Conservation (phyloP, 2,329 filamentous ascomycete species). For the Fusarium sterilihyphosum region DNA sequence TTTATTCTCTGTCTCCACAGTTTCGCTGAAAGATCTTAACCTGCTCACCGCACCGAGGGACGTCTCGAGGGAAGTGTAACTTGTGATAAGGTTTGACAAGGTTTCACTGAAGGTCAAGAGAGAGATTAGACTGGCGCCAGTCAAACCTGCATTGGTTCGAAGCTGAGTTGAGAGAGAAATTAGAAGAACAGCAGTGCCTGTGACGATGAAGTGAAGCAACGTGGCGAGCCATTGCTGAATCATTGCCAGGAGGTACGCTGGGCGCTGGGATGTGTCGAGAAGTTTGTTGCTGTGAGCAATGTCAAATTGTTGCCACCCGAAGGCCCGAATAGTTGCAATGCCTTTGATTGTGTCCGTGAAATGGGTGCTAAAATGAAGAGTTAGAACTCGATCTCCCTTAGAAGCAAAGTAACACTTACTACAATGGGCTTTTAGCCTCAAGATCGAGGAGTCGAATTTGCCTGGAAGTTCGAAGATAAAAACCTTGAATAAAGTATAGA, state of each 20-base stretch:
- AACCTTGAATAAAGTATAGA: conserved; percentile 62
- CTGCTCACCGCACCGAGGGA: conserved; percentile 37
- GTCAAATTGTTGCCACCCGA: conserved; percentile 56
- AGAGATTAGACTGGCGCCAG: conserved; percentile 52
- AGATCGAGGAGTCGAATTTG: conserved; percentile 70
- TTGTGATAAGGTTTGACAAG: conserved; percentile 29
- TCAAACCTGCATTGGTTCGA: conserved; percentile 49
- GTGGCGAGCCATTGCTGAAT: conserved; percentile 68
- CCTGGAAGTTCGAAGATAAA: conserved; percentile 69
- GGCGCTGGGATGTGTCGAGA: conserved; percentile 64
- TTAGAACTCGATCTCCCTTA: not conserved
- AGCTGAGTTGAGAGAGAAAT: conserved; percentile 58
- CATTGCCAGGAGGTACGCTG: conserved; percentile 66
- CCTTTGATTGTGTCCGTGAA: conserved; percentile 67
- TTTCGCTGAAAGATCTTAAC: conserved; percentile 39
- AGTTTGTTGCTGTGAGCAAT: conserved; percentile 57
- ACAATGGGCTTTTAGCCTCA: conserved; percentile 65
- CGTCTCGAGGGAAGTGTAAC: conserved; percentile 39
- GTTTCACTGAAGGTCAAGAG: conserved; percentile 48
- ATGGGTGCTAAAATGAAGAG: conserved; percentile 48
- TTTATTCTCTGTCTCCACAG: conserved; percentile 38
- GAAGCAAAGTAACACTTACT: conserved; percentile 24
- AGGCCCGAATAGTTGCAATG: conserved; percentile 65
- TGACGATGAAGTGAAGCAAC: conserved; percentile 60
- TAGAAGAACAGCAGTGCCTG: conserved; percentile 58